phyloP scores from a whole-genome alignment of 768 basidiomycete species.

The Podaxis carcinomalis region DNA sequence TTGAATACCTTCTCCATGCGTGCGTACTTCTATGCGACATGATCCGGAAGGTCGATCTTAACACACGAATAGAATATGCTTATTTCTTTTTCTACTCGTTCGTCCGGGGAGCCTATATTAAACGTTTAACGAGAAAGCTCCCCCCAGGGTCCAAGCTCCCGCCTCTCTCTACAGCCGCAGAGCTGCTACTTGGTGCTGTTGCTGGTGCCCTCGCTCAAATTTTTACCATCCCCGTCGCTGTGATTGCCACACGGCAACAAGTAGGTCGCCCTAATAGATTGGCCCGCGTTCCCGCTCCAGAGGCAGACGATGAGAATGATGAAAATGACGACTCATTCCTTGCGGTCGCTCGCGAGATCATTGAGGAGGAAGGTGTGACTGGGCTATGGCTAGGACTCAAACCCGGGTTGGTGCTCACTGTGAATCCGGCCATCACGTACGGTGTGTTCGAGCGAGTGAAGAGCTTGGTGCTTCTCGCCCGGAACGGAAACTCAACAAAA shows the following conservation, averaged over 20 bases:
- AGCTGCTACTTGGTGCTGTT: constrained; percentile 83
- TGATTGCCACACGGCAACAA: constrained; percentile 97
- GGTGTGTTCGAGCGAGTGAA: constrained; percentile 93
- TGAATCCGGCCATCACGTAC: constrained; percentile 97
- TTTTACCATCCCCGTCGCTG: constrained; percentile 96
- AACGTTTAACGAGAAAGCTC: constrained; percentile 55
- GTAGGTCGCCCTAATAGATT: constrained; percentile 50
- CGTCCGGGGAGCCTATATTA: constrained; percentile 80
- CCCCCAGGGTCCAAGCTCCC: constrained; percentile 59
- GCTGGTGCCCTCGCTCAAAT: constrained; percentile 95
- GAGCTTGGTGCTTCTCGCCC: constrained; percentile 57
- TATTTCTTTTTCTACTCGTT: constrained; percentile 99
- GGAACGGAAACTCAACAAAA: constrained; percentile 47
- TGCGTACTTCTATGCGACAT: constrained; percentile 34
- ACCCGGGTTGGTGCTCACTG: constrained; percentile 90
- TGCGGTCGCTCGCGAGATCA: constrained; percentile 77
- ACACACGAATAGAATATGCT: constrained; percentile 72
- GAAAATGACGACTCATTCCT: constrained; percentile 67
- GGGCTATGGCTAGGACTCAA: constrained; percentile 93
- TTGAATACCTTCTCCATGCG: constrained; percentile 97
- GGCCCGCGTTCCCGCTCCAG: constrained; percentile 3
- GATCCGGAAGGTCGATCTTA: constrained; percentile 7
- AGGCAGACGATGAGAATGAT: constrained; percentile 22
- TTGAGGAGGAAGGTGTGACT: constrained; percentile 81
- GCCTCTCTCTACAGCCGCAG: constrained; percentile 68